A percentile compares a stretch with the other conserved stretches of the same genome.
These are phyloP conservation scores for Hamamelis virginiana DNA, from an alignment of 164 flowering plant species.

Conservation along the genomic window DNA sequence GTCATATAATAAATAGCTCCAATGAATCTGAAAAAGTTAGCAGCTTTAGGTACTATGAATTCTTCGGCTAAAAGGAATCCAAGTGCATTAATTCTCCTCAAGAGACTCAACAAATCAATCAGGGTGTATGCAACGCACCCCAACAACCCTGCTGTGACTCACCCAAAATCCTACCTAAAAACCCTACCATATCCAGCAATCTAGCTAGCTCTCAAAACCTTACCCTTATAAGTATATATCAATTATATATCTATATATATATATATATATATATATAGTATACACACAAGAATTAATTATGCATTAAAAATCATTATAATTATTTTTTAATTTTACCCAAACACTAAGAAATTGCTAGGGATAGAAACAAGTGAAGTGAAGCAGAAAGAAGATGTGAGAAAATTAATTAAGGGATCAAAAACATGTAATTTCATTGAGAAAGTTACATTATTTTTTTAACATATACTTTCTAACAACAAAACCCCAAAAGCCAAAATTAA, in stretches of 20 bases:
- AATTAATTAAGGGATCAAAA: too few relatives aligned
- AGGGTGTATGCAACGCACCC: constrained; percentile 17
- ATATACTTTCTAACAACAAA: constrained; percentile 10
- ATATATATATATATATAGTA: too few relatives aligned
- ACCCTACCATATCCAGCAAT: constrained; percentile 1
- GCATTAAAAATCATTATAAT: too few relatives aligned
- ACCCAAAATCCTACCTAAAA: constrained; percentile 11
- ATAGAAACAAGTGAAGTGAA: too few relatives aligned
- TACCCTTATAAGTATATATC: too few relatives aligned
- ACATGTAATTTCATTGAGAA: background rate
- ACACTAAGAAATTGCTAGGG: too few relatives aligned
- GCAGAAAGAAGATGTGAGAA: background rate
- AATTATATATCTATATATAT: too few relatives aligned
- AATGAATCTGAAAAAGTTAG: constrained; percentile 38
- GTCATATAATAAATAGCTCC: constrained; percentile 35
- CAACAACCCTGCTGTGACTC: constrained; percentile 9
- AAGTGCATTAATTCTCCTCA: constrained; percentile 37
- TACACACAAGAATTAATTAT: too few relatives aligned
- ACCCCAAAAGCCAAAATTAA: background rate
- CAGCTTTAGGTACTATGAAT: constrained; percentile 44
- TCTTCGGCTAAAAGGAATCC: constrained; percentile 25
- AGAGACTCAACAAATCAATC: constrained; percentile 26
- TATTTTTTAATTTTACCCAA: too few relatives aligned
- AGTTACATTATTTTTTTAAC: constrained; percentile 19
- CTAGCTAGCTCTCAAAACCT: too few relatives aligned